Evolutionary conservation across 352 stramenopile genomes (phyloP), one percentile per base, ranked within the genome.

Genomic region (Pythium volutum): DNA sequence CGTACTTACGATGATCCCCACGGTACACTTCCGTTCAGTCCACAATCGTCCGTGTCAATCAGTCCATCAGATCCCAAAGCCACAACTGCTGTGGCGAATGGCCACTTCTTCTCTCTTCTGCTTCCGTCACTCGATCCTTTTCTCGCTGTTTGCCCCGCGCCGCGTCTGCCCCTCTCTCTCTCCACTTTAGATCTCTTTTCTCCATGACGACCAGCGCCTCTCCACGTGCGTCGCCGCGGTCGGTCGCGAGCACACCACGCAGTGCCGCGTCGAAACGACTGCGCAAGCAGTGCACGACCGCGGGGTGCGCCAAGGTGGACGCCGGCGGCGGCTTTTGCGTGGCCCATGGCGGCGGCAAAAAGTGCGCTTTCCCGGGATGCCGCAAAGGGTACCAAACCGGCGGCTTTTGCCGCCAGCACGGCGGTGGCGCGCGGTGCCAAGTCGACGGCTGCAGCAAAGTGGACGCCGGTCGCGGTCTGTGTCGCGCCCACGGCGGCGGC

Each of bases 291-390:
- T 95, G 86, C 64, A 77, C 74, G 16, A 50, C 71, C 51, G 4
- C 55, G 4, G 71, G 70, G 29, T 95, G 87, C 70, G 56, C 29
- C 31, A 93, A 93, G 53, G 74, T 93, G 34, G 87, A 92, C 65
- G 83, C 84, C 14, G 84, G 82, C 8, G 82, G 84, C 64, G 85
- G 85, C 45, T 87, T 83, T 55, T 96, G 87, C 68, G 87, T 96
- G n/a, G 70, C 66, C 16, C 87, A 96, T 41, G 87, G 87, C 57
- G 87, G 87, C 54, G 87, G 87, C 48, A 92, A 88, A 59, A 91
- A 91, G 57, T 94, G 84, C 49, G 79, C 73, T 14, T 89, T 81
- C 47, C 70, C 75, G 7, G 81, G 79, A 0, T 94, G 84, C 58
- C 69, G 54, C 6, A 94, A 94, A 64, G 84, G 84, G 2, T 89